phyloP scores from a whole-genome alignment of 345 rosid genomes.

The Trapa bicornis region DNA sequence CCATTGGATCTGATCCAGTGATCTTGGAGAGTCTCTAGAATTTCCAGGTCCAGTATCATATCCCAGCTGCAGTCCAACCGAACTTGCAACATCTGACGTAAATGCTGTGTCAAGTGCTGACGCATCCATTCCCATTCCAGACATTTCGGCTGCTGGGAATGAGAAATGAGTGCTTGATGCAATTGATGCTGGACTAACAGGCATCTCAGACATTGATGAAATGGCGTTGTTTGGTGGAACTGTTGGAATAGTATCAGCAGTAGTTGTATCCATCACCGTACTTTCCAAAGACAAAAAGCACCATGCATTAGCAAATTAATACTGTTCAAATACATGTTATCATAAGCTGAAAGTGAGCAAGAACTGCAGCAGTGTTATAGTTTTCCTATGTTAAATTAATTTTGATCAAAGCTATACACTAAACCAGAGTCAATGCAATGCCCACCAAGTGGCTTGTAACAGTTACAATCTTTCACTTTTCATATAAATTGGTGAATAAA shows the following conservation, averaged over 20 bases:
- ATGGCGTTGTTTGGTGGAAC: conserved; percentile 54
- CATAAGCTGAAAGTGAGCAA: neutral
- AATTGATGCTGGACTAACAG: conserved; percentile 82
- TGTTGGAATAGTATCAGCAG: conserved; percentile 44
- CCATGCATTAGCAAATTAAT: conserved; percentile 8
- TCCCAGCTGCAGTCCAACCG: conserved; percentile 70
- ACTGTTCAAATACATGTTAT: neutral
- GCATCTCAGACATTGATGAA: conserved; percentile 66
- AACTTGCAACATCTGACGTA: conserved; percentile 74
- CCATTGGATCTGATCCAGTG: conserved; percentile 92
- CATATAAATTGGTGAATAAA: neutral
- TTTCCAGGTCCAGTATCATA: conserved; percentile 60
- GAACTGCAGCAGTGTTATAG: too few species aligned
- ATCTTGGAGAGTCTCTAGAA: conserved; percentile 62
- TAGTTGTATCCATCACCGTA: conserved; percentile 57
- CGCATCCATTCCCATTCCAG: conserved; percentile 84
- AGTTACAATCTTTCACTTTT: neutral
- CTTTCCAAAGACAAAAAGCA: conserved; percentile 26
- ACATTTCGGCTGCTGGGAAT: conserved; percentile 70
- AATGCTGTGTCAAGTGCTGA: conserved; percentile 83
- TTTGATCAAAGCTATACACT: neutral
- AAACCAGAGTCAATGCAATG: neutral
- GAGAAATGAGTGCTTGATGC: conserved; percentile 87
- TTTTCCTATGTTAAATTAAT: neutral
- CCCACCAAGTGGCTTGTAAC: neutral